Base-by-base conservation (phyloP, 2,329 filamentous ascomycete species). In the Aspergillus sp. region DNA sequence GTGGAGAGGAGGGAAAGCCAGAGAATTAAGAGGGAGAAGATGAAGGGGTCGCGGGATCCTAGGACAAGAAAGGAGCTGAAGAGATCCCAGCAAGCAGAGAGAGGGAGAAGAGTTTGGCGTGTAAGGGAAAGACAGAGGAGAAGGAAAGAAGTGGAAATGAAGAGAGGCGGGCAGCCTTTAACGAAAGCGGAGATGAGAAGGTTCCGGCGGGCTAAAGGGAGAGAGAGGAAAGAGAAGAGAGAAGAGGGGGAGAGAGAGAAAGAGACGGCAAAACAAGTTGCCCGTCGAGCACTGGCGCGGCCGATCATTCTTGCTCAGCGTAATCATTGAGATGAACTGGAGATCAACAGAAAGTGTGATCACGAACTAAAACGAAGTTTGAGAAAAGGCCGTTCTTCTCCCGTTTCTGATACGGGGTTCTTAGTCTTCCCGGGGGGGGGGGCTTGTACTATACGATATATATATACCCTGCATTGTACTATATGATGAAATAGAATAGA, bases 371-470 rank as follows among this genome's bases (percentile, higher is more conserved):
- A 37, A 37, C 35, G 14, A 37, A 14, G 35, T 37, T 12, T n/a
- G 35, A n/a, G 14, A 7, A n/a, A 37, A n/a, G 35, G 15, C 8
- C 35, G 9, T 3, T 15, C 35, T 15, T 37, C 14, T 7, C 15
- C 35, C 35, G 14, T 37, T 37, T 7, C 35, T 37, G 14, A 15
- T 14, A 37, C 35, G 35, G 35, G 35, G 14, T 4, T n/a, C 35
- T 37, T 37, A 37, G 35, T 37, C 64, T 70, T 31, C 27, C 11
- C n/a, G n/a, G n/a, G n/a, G 9, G 9, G 27, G 27, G 9, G 9
- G 27, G 4, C 9, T 4, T 31, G 27, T 31, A 31, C 9, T 31
- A 11, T 31, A 31, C 27, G 27, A 31, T 31, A 31, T 31, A 31
- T 24, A 24, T 31, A 31, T 31, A 31, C 27, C 49, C 5, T 24